Evolutionary conservation across 1,284 basidiomycete genomes (phyloP).

Genomic region (Farysia itapuensis): DNA sequence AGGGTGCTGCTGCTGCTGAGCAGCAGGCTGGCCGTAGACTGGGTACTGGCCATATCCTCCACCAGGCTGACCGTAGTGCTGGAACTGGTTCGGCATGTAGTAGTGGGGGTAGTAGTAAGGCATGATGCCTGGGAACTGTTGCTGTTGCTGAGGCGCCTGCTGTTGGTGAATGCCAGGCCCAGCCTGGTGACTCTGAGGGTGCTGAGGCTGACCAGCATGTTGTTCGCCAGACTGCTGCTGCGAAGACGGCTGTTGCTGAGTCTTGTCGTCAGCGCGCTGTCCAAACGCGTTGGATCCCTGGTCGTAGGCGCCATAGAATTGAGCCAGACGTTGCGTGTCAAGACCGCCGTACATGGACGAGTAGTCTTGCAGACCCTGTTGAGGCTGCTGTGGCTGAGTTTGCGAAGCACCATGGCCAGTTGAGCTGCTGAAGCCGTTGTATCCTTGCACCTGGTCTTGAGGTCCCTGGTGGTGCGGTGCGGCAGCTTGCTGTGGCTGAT

Average conservation of each 20-base stretch:
- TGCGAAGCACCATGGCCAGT: slow-evolving; percentile 10
- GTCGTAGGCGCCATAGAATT: slow-evolving; percentile 54
- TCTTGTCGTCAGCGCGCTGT: slow-evolving; percentile 37
- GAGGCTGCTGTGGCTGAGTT: slow-evolving; percentile 30
- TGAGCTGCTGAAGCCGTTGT: slow-evolving; percentile 38
- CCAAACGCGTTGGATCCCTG: slow-evolving; percentile 40
- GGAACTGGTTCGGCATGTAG: slow-evolving; percentile 60
- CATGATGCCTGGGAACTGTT: slow-evolving; percentile 58
- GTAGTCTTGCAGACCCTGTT: slow-evolving; percentile 40
- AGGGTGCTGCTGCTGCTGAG: slow-evolving; percentile 49
- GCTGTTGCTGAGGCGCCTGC: slow-evolving; percentile 49
- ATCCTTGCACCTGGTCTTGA: slow-evolving; percentile 39
- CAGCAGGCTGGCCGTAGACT: slow-evolving; percentile 51
- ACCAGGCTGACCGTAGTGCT: slow-evolving; percentile 57
- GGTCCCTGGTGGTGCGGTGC: slow-evolving; percentile 20
- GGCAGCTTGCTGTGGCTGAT: slow-evolving; percentile 17
- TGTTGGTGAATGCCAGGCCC: slow-evolving; percentile 42
- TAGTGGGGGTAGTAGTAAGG: slow-evolving; percentile 60
- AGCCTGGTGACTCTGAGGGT: slow-evolving; percentile 36
- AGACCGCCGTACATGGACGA: slow-evolving; percentile 53
- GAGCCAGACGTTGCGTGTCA: slow-evolving; percentile 50
- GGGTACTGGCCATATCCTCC: slow-evolving; percentile 59
- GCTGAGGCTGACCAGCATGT: slow-evolving; percentile 32
- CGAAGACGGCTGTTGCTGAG: slow-evolving; percentile 13
- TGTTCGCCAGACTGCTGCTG: slow-evolving; percentile 12